A percentile compares a stretch with the other conserved stretches of the same genome.
Conservation (phyloP, 2,329 filamentous ascomycete genomes). For the Arthrobotrys conoides region DNA sequence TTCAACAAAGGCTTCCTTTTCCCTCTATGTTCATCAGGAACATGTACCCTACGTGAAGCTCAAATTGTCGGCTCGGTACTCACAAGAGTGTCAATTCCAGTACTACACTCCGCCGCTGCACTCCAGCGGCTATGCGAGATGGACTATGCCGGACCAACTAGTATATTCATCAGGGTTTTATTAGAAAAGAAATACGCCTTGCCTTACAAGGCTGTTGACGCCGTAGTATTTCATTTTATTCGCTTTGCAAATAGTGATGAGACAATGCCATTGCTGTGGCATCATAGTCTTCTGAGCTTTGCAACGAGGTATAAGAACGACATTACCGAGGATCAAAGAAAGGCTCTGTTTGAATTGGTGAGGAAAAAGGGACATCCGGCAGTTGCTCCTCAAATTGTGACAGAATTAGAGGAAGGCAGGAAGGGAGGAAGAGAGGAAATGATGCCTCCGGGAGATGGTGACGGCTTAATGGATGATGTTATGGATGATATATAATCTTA, state of each 20-base stretch:
- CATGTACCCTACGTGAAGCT: constrained; percentile 92
- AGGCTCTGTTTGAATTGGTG: constrained; percentile 88
- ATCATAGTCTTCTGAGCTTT: constrained; percentile 92
- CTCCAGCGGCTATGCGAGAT: constrained; percentile 97
- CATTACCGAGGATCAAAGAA: constrained; percentile 93
- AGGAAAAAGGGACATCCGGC: constrained; percentile 85
- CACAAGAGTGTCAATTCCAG: constrained; percentile 56
- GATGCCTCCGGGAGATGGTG: constrained; percentile 44
- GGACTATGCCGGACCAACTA: constrained; percentile 91
- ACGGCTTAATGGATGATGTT: constrained; percentile 58
- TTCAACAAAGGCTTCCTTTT: constrained; percentile 98
- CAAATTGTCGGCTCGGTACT: constrained; percentile 90
- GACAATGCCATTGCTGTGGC: constrained; percentile 90
- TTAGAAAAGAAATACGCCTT: constrained; percentile 98
- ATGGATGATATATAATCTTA: constrained; percentile 54
- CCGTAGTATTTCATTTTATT: constrained; percentile 95
- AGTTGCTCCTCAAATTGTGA: constrained; percentile 82
- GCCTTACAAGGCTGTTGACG: constrained; percentile 93
- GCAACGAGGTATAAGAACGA: constrained; percentile 95
- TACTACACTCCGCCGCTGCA: constrained; percentile 84
- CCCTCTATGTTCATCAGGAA: constrained; percentile 80
- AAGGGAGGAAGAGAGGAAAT: constrained; percentile 47
- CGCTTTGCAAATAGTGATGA: constrained; percentile 83
- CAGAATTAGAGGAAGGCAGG: constrained; percentile 51
- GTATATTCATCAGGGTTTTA: constrained; percentile 92